Base-by-base conservation (phyloP, 2,329 filamentous ascomycete species). In the Fusarium secorum region DNA sequence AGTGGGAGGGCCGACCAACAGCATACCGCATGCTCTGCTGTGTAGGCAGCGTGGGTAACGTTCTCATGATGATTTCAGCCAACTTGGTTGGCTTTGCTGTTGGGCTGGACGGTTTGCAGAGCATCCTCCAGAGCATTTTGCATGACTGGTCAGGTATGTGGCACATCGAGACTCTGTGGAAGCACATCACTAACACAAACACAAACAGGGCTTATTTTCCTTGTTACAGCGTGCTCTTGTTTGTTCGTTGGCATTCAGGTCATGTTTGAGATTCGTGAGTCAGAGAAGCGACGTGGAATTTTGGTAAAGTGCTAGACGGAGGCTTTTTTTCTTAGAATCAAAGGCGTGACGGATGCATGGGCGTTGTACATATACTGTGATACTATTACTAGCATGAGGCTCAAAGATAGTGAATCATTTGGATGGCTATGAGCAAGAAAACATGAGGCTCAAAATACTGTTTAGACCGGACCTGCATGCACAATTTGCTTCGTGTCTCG, bases 21-120 rank as follows among this genome's bases (percentile, higher is more conserved):
- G 80, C 87, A 5, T 98, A 97, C 78, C 89, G 96, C 30, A 87
- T 95, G 80, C 78, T 98, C 5, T 95, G 92, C 79, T 93, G 92
- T 10, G 79, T 93, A 20, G 96, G 95, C 5, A 93, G 90, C 1
- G 93, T 98, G 7, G 88, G 83, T 1, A 98, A 98, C 75, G 87
- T 97, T 28, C 82, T 98, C 51, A 94, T 98, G 91, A 96, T 99
- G 92, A 97, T 98, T 87, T 87, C 88, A 46, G 96, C 95, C 20
- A 99, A 99, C 78, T 83, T 99, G 22, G 94, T 99, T 15, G 96
- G 96, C 0, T 99, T 98, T 81, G 96, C 95, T 0, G 87, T 99
- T 17, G 97, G 97, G 0, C 73, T 98, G 53, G 96, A 99, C 77
- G 96, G 97, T 0, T 75, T 98, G 77, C 88, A 92, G 79, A 92